A percentile compares a stretch with the other conserved stretches of the same genome.
Evolutionary conservation across 139 green algal species (phyloP).

Genomic region (Tetradesmus lagerheimii): DNA sequence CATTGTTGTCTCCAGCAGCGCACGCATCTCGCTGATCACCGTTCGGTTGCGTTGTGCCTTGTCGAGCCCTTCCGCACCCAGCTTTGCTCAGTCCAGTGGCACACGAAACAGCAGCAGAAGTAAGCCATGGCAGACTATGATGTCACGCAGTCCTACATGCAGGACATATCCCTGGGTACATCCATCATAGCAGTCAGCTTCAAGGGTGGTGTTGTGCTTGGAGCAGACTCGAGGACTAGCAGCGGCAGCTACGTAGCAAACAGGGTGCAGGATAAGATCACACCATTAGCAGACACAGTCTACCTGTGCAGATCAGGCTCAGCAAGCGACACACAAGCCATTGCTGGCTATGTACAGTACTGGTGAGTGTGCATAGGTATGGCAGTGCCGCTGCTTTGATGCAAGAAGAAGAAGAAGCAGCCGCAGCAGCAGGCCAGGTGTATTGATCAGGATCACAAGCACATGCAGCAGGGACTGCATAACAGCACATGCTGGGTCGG

Average conservation of each 20-base stretch:
- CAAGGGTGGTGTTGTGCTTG: constrained; percentile 58
- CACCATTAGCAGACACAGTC: constrained; percentile 67
- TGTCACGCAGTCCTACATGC: constrained; percentile 36
- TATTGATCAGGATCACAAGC: neutral
- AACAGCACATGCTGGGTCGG: no score
- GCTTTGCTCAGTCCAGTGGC: no score
- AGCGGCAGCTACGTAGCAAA: constrained; percentile 95
- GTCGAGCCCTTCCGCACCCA: neutral
- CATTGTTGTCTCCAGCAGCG: neutral
- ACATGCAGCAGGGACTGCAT: no score
- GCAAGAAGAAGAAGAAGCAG: neutral
- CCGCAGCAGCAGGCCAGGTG: neutral
- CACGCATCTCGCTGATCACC: neutral
- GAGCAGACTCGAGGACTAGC: constrained; percentile 87
- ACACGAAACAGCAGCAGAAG: neutral
- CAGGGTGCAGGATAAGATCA: constrained; percentile 90
- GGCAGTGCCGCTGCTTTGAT: neutral
- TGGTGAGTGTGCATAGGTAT: neutral
- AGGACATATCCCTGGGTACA: constrained; percentile 71
- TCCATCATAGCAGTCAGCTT: constrained; percentile 94
- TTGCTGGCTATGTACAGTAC: constrained; percentile 70
- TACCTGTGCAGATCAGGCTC: constrained; percentile 71
- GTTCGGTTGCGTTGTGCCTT: neutral
- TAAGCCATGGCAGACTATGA: neutral
- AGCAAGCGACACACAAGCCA: constrained; percentile 72